Evolutionary conservation across 345 rosid species (phyloP), one percentile per base, ranked within the genome.

Genomic region (Stellera chamaejasme): DNA sequence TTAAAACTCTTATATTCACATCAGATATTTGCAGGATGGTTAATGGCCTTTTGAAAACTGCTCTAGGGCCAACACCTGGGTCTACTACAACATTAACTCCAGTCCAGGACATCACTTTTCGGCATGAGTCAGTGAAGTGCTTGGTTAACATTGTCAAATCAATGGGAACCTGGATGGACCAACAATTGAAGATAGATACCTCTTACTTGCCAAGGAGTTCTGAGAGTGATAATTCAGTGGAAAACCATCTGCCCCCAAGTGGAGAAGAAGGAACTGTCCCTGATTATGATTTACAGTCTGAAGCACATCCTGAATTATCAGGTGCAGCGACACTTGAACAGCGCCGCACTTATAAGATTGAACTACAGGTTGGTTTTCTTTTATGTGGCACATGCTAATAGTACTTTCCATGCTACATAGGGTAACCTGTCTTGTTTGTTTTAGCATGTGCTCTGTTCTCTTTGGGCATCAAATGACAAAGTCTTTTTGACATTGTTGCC

Each of bases 21-120:
- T 91, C 92, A 91, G 92, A 83, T 84, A 69, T 81, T 88, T 79
- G 83, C 98, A 92, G 98, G 96, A 84, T 80, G 75, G 98, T 88
- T 66, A 92, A 84, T 64, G 96, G 98, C 58, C 95, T 92, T 67
- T 79, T 82, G 52, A 92, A 92, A 82, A 88, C 96, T 59, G 95
- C 96, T 66, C 75, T 88, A 43, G 96, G 98, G 69, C 96, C 96
- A 4, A 84, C 98, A 39, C 70, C 93, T 75, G 96, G 98, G 73
- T 85, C 88, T 56, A 75, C 85, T 41, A 88, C 98, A 48, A 83
- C 90, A 64, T 66, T 92, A 68, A 80, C 98, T 50, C 52, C 83
- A 1, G 85, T 80, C 71, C 96, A 92, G 78, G 96, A 88, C 67
- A 69, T 88, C 52, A 75, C 96, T 45, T 88, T 92, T 67, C 72